phyloP scores from a whole-genome alignment of 176 grass and related monocot genomes.

The Bonia amplexicaulis region DNA sequence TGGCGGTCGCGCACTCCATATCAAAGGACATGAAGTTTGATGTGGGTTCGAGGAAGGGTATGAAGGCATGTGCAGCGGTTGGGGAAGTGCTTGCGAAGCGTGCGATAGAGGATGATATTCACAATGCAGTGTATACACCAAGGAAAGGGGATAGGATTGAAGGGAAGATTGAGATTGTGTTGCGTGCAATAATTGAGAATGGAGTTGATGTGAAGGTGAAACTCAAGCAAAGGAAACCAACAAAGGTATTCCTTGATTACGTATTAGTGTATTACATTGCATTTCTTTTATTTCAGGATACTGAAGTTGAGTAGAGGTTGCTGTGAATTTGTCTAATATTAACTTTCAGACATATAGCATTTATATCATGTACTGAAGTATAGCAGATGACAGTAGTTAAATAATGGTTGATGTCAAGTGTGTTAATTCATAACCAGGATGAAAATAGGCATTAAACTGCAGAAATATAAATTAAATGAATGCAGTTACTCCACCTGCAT shows the following conservation, averaged over 20 bases:
- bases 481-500: too few relatives aligned
- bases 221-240: slow-evolving; percentile 44
- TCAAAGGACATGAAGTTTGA: slow-evolving; percentile 83
- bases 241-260: slow-evolving; percentile 29
- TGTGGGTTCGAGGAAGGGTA: slow-evolving; percentile 58
- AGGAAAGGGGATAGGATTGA: slow-evolving; percentile 70
- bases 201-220: slow-evolving; percentile 81
- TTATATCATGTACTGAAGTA: neutral
- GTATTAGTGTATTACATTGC: neutral
- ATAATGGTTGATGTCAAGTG: neutral
- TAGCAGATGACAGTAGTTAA: neutral
- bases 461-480: too few relatives aligned
- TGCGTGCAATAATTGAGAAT: slow-evolving; percentile 50
- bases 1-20: slow-evolving; percentile 62
- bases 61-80: slow-evolving; percentile 55
- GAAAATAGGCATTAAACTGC: neutral
- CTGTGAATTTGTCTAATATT: neutral
- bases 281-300: neutral
- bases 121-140: slow-evolving; percentile 68
- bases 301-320: neutral
- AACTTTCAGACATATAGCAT: neutral
- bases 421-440: neutral
- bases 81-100: slow-evolving; percentile 57
- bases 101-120: slow-evolving; percentile 65
- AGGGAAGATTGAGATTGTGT: slow-evolving; percentile 65